These are phyloP conservation scores for Acer saccharum DNA, from an alignment of 345 rosid genomes.

Conservation along the genomic window DNA sequence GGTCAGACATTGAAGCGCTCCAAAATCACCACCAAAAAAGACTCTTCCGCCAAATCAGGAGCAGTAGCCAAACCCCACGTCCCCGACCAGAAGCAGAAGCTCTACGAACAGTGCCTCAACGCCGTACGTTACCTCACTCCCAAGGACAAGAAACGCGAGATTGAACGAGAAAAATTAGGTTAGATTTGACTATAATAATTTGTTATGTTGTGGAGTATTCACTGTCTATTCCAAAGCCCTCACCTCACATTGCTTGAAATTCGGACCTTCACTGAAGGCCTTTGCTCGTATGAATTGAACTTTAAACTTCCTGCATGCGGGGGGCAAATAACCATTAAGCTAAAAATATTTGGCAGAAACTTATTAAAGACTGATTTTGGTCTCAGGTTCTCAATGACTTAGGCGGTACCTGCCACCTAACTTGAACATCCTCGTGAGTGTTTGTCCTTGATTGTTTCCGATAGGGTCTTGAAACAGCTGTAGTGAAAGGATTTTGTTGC, in stretches of 20 bases:
- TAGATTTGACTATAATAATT: neutral
- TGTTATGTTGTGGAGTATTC: neutral
- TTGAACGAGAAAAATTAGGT: constrained; percentile 73
- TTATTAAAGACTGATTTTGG: neutral
- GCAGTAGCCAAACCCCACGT: constrained; percentile 29
- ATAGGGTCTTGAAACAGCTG: neutral
- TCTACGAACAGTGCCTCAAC: constrained; percentile 70
- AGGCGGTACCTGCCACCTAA: too few species aligned
- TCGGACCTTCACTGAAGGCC: neutral
- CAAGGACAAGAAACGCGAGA: constrained; percentile 67
- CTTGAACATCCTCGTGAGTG: neutral
- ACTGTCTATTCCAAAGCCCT: neutral
- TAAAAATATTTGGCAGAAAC: neutral
- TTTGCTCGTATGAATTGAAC: neutral
- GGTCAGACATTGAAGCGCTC: constrained; percentile 49
- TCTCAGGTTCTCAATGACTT: neutral
- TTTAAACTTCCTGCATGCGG: neutral
- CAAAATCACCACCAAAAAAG: constrained; percentile 60
- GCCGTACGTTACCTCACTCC: constrained; percentile 68
- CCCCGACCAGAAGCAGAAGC: constrained; percentile 44
- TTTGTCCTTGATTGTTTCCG: neutral
- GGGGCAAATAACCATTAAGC: neutral
- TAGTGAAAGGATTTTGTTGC: neutral
- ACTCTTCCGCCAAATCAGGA: constrained; percentile 16
- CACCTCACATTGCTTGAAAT: neutral